Evolutionary conservation across 2,329 filamentous ascomycete species (phyloP), one percentile per base, ranked within the genome.

Genomic region (Aspergillus sp.): DNA sequence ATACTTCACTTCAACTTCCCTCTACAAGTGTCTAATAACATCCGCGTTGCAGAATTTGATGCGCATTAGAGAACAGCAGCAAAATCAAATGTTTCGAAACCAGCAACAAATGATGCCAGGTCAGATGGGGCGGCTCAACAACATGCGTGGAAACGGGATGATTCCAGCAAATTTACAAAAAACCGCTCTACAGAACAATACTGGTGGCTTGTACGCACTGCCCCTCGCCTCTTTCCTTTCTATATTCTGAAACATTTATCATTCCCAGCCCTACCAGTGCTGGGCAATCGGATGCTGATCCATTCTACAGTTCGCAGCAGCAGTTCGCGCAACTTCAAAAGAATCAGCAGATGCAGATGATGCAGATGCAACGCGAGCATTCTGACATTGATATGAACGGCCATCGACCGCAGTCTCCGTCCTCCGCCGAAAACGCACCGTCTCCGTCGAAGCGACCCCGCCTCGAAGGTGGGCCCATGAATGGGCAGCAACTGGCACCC

Each of bases 401-500:
- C 59, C 87, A 88, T 65, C 86, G 92, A 59, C 88, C 91, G 27
- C 87, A 88, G 57, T 96, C 93, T 35, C 93, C 93, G 7, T 86
- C 87, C 51, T 88, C 89, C 39, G 88, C 87, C 55, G 93, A 97
- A 53, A 95, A 95, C 69, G 92, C 91, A 24, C 91, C 92, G 4
- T 98, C 93, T 33, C 93, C 93, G 2, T 93, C 90, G 62, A 98
- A 98, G 80, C 86, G 93, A 69, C 90, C 88, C 57, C 90, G 93
- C 57, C 84, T 96, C 60, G 90, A 93, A 63, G 87, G 88, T 69
- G 82, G 82, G 35, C 82, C 83, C 9, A 91, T 91, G 76, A 90
- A 90, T 71, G 86, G 87, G 62, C 87, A 87, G 70, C 89, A 88
- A 67, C 89, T 93, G 84, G 89, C 89, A 77, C 85, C 86, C 55